Percentiles rank a stretch among this genome's conserved stretches.
phyloP scores from a whole-genome alignment of 1,284 basidiomycete genomes.

The Ganoderma lucidum region DNA sequence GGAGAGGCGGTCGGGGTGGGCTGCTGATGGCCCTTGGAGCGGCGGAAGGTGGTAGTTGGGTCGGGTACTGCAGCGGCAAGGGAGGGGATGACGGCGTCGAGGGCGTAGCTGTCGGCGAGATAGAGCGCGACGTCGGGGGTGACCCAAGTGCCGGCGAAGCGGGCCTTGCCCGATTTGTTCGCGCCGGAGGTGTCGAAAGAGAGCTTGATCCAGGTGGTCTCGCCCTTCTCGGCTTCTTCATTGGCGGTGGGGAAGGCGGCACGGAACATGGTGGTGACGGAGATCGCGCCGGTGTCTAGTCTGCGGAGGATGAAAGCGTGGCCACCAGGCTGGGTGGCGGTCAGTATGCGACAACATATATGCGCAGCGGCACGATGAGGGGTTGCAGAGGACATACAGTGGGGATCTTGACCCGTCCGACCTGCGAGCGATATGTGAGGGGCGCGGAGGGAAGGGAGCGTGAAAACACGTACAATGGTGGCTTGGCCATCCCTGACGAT shows the following conservation, averaged over 20 bases:
- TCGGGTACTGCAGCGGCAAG: constrained; percentile 84
- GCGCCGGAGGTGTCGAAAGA: constrained; percentile 82
- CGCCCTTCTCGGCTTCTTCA: constrained; percentile 83
- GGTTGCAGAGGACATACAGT: constrained; percentile 64
- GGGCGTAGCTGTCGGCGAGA: constrained; percentile 70
- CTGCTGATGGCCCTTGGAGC: constrained; percentile 51
- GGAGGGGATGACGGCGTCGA: constrained; percentile 66
- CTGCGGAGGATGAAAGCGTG: constrained; percentile 96
- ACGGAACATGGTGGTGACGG: constrained; percentile 97
- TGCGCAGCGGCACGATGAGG: constrained; percentile 17
- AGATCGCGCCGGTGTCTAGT: constrained; percentile 96
- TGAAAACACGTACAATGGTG: constrained; percentile 60
- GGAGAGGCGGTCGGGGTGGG: constrained; percentile 44
- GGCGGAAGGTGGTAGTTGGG: constrained; percentile 78
- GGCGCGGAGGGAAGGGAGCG: constrained; percentile 16
- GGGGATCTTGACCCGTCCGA: constrained; percentile 93
- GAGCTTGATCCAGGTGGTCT: constrained; percentile 88
- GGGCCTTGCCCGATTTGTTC: constrained; percentile 81
- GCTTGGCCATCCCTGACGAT: constrained; percentile 71
- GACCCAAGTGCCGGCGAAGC: constrained; percentile 94
- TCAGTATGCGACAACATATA: constrained; percentile 27
- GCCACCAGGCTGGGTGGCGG: constrained; percentile 59
- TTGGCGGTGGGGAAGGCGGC: constrained; percentile 91
- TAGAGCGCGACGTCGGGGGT: constrained; percentile 72
- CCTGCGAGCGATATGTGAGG: constrained; percentile 50